A percentile compares a stretch with the other conserved stretches of the same genome.
Conservation (phyloP, 2,329 filamentous ascomycete species). For the Diaporthe sp. region DNA sequence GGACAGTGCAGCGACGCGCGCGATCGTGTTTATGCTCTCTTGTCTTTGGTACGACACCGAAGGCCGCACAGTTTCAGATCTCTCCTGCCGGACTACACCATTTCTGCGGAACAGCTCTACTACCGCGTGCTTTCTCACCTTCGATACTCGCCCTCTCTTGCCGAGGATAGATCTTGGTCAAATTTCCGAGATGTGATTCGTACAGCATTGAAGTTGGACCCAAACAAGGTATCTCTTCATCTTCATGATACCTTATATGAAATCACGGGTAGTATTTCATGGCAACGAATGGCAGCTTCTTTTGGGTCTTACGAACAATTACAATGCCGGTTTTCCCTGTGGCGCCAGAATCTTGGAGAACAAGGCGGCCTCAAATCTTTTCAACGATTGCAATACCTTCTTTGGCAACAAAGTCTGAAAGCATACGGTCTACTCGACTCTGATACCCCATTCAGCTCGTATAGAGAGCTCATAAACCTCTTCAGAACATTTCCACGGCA, state of each 20-base stretch:
- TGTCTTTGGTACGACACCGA: conserved; percentile 21
- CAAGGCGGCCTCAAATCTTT: too few species aligned
- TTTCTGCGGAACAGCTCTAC: conserved; percentile 28
- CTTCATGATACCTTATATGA: conserved; percentile 25
- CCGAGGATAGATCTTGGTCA: conserved; percentile 1
- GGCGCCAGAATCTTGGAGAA: too few species aligned
- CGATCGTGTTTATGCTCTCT: conserved; percentile 31
- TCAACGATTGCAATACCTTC: neutral
- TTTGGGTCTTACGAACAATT: neutral
- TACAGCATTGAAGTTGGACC: neutral
- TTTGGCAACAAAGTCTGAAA: neutral
- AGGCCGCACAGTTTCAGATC: neutral
- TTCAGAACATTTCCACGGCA: conserved; percentile 7
- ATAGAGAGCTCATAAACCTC: neutral
- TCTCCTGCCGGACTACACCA: conserved; percentile 33
- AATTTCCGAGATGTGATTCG: conserved; percentile 1
- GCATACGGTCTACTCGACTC: neutral
- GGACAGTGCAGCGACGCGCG: conserved; percentile 32
- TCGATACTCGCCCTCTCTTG: neutral
- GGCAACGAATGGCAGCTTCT: neutral
- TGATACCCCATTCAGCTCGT: conserved; percentile 7
- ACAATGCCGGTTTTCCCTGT: neutral
- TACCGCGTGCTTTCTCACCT: conserved; percentile 29
- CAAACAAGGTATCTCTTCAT: neutral
- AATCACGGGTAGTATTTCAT: neutral